A percentile compares a stretch with the other conserved stretches of the same genome.
These are phyloP conservation scores for Tulasnella sp. DNA, from an alignment of 768 basidiomycete species.

Conservation along the genomic window DNA sequence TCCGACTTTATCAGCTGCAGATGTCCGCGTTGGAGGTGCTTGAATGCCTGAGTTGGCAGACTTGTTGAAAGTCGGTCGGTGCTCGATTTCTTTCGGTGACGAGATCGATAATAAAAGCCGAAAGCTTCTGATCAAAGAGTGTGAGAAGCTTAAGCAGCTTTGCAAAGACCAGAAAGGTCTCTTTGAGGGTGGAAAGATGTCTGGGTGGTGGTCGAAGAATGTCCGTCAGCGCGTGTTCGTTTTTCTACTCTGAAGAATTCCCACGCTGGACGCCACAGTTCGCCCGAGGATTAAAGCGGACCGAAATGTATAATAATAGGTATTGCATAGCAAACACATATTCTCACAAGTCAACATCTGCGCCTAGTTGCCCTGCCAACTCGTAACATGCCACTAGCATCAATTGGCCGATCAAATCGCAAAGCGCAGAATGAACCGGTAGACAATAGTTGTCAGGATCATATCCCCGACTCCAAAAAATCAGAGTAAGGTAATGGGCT, in stretches of 20 bases:
- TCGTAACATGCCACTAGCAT: slow-evolving; percentile 78
- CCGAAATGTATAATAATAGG: not conserved
- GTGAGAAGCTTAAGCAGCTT: not conserved
- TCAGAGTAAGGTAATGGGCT: slow-evolving; percentile 68
- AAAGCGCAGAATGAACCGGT: slow-evolving; percentile 87
- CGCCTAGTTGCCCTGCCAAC: slow-evolving; percentile 57
- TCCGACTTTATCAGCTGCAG: not conserved
- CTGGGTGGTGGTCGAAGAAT: slow-evolving; percentile 21
- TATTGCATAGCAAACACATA: not conserved
- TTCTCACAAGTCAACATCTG: slow-evolving; percentile 40
- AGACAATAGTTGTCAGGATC: slow-evolving; percentile 94
- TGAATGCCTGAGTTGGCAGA: not conserved
- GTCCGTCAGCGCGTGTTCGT: slow-evolving; percentile 17
- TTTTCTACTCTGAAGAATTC: not conserved
- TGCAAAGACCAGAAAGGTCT: not conserved
- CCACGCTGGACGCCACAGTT: not conserved
- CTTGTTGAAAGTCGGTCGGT: not conserved
- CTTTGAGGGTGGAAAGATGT: not conserved
- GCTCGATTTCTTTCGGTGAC: not conserved
- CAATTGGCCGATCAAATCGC: slow-evolving; percentile 82
- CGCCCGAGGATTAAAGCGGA: not conserved
- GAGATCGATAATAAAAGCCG: not conserved
- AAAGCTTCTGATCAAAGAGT: not conserved
- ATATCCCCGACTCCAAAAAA: slow-evolving; percentile 73
- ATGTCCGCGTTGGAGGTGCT: not conserved